A percentile compares a stretch with the other conserved stretches of the same genome.
Evolutionary conservation across 768 basidiomycete species (phyloP).

Genomic region (Tulasnella sp.): DNA sequence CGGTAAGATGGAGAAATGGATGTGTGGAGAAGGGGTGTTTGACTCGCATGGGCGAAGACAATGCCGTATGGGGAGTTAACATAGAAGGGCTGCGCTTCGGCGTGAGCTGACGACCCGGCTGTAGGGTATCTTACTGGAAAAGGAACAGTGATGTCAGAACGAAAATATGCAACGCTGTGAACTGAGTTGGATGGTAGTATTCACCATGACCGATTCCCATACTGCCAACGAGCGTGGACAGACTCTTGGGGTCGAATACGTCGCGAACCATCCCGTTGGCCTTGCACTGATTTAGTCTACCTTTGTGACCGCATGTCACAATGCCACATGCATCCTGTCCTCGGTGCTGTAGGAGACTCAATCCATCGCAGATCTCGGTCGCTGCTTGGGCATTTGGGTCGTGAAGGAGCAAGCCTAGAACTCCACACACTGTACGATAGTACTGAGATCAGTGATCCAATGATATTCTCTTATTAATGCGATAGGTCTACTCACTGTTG

Average conservation of each 20-base stretch:
- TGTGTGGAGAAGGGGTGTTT: background rate
- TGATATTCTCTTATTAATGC: background rate
- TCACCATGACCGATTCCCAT: constrained; percentile 98
- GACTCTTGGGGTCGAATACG: constrained; percentile 72
- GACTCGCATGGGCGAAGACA: constrained; percentile 86
- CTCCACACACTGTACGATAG: constrained; percentile 73
- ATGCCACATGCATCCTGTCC: constrained; percentile 98
- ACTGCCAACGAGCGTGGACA: constrained; percentile 70
- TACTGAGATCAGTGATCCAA: background rate
- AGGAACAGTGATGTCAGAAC: background rate
- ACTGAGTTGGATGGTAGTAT: constrained; percentile 20
- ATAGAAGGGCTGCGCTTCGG: constrained; percentile 98
- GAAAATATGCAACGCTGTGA: constrained; percentile 14
- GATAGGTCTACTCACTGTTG: background rate
- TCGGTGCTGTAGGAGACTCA: constrained; percentile 91
- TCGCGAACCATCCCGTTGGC: constrained; percentile 99
- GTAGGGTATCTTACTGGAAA: constrained; percentile 87
- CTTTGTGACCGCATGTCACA: constrained; percentile 90
- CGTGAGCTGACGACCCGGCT: constrained; percentile 90
- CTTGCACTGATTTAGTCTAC: constrained; percentile 95
- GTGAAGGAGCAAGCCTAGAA: constrained; percentile 76
- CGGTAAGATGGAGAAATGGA: background rate
- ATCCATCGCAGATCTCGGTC: constrained; percentile 82
- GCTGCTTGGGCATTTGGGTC: constrained; percentile 67
- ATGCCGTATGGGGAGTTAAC: constrained; percentile 99